These are phyloP conservation scores for Citrullus amarus DNA, from an alignment of 306 rosid genomes.

Conservation along the genomic window DNA sequence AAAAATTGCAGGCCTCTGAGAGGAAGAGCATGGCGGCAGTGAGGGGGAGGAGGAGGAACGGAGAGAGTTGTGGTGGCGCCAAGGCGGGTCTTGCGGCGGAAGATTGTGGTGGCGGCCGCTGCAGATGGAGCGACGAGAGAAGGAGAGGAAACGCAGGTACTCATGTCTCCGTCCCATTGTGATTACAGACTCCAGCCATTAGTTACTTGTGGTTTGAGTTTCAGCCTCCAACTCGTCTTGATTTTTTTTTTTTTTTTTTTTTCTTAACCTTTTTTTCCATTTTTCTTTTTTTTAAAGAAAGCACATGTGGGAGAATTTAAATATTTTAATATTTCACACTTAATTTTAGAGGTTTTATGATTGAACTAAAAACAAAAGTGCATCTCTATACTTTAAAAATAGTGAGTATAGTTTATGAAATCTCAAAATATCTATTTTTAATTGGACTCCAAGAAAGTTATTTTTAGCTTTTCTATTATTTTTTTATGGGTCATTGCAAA, in stretches of 20 bases:
- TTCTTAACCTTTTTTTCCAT: background rate
- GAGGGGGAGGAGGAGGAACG: slow-evolving; percentile 15
- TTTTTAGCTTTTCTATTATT: too few species aligned
- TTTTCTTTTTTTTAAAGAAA: background rate
- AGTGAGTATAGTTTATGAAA: too few species aligned
- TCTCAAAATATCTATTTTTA: too few species aligned
- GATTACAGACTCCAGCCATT: slow-evolving; percentile 14
- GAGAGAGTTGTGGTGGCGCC: slow-evolving; percentile 11
- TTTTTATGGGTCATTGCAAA: too few species aligned
- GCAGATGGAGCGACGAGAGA: slow-evolving; percentile 30
- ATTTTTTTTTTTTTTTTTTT: background rate
- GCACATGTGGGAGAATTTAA: too few species aligned
- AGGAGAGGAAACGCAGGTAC: slow-evolving; percentile 38
- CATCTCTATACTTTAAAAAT: too few species aligned
- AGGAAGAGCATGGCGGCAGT: slow-evolving; percentile 19
- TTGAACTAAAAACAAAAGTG: too few species aligned
- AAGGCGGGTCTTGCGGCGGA: slow-evolving; percentile 6
- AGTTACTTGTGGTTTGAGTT: slow-evolving; percentile 23
- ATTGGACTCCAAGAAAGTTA: too few species aligned
- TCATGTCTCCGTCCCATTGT: slow-evolving; percentile 55
- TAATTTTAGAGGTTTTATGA: too few species aligned
- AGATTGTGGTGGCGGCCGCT: slow-evolving; percentile 4
- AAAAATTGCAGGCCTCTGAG: slow-evolving; percentile 35
- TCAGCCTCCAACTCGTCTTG: slow-evolving; percentile 22
- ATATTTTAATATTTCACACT: too few species aligned